Base-by-base conservation (phyloP, 371 early-diverging fungal genomes). In the Mortierella sp. region DNA sequence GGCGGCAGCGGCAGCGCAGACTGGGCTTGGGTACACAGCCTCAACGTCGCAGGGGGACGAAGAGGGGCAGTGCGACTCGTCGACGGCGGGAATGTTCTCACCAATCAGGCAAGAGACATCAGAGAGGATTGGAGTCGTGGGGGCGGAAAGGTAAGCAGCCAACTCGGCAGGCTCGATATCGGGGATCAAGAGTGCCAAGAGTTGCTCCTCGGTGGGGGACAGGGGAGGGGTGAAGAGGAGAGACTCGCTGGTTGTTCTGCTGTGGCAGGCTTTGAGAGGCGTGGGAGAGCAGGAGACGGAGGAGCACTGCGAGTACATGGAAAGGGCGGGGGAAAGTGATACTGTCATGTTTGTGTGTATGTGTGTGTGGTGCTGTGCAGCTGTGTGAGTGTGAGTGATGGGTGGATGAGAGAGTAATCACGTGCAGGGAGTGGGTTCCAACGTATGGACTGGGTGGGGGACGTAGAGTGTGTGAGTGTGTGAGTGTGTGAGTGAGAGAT, bases 161-260 rank as follows among this genome's bases (percentile, higher is more conserved):
- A 74, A 57, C 54, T 74, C 74, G 30, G 69, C 60, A 21, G 74
- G 74, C 31, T 68, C 69, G 64, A 74, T 74, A 50, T 74, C 74
- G 13, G 74, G 74, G 62, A 74, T 74, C 47, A 74, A 53, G 54
- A 74, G 68, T 58, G 74, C 74, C 6, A 74, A 45, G 23, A 74
- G 65, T 24, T 74, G 74, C 26, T 74, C 74, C 50, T 74, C 74
- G 10, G 74, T 74, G 4, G 74, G 74, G 0, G 74, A 74, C 27
- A 74, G 65, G 16, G 74, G 74, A n/a, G 74, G 74, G n/a, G 74
- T 74, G 58, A 67, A 74, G 18, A 68, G 55, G 19, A 74, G 51
- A 5, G 69, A 68, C 55, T 74, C 74, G 47, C 71, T 71, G 34
- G 23, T 59, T 27, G 64, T 51, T 23, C 66, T 47, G 54, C 43